A percentile compares a stretch with the other conserved stretches of the same genome.
Evolutionary conservation across 1,139 yeast species (phyloP).

Genomic region (Suhomyces bokatorum): DNA sequence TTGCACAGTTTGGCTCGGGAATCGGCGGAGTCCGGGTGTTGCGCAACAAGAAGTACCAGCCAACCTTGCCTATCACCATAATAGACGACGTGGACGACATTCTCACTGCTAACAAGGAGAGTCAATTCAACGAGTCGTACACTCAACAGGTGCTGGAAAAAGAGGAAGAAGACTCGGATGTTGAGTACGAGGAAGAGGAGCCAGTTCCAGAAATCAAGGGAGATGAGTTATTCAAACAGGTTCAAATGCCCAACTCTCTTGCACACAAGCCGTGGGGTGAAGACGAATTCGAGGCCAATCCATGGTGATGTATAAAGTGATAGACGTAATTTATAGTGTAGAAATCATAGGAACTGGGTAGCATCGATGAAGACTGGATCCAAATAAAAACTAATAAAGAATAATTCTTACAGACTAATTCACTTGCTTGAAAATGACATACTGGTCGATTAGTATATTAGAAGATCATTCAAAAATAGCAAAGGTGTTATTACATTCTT

Average conservation of each 20-base stretch:
- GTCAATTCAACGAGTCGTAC: conserved; percentile 34
- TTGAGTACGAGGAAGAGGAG: background rate
- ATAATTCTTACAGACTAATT: too few relatives aligned
- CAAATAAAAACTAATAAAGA: too few relatives aligned
- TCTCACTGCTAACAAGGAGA: conserved; percentile 33
- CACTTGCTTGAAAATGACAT: too few relatives aligned
- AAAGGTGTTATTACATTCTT: too few relatives aligned
- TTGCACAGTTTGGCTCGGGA: conserved; percentile 63
- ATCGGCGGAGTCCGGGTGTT: conserved; percentile 51
- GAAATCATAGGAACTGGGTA: too few relatives aligned
- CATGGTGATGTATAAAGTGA: conserved; percentile 37
- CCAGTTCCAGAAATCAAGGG: conserved; percentile 30
- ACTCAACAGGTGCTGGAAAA: conserved; percentile 32
- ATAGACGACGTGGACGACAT: conserved; percentile 67
- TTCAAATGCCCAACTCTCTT: conserved; percentile 51
- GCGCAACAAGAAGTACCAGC: conserved; percentile 55
- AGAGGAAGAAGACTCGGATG: conserved; percentile 13
- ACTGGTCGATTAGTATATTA: too few relatives aligned
- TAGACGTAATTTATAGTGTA: too few relatives aligned
- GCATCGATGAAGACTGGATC: too few relatives aligned
- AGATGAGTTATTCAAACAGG: conserved; percentile 51
- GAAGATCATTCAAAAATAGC: too few relatives aligned
- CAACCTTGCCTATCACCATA: conserved; percentile 58
- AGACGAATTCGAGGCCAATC: conserved; percentile 44
- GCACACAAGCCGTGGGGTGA: conserved; percentile 54